These are phyloP conservation scores for Podochytrium sp. DNA, from an alignment of 192 early-diverging fungal genomes.

Conservation along the genomic window DNA sequence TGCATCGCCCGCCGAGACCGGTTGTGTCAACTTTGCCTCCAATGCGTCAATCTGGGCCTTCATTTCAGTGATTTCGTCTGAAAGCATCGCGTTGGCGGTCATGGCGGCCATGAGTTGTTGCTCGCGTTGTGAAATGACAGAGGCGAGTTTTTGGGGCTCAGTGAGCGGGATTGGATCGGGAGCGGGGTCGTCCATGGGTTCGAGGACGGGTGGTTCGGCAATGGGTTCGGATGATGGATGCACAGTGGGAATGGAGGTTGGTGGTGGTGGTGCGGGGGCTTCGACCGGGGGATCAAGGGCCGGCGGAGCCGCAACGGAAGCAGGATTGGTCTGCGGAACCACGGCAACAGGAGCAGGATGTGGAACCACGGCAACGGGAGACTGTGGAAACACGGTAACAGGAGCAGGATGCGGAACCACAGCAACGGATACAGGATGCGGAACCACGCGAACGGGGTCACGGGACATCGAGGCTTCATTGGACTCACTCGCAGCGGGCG, in stretches of 20 bases:
- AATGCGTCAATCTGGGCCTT: conserved; percentile 14
- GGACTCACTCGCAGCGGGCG: not conserved
- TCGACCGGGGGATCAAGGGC: not conserved
- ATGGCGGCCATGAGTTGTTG: conserved; percentile 44
- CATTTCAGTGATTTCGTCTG: conserved; percentile 22
- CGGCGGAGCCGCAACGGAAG: not conserved
- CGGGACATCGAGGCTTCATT: not conserved
- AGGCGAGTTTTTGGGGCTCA: not conserved
- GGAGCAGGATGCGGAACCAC: not conserved
- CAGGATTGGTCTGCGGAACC: not conserved
- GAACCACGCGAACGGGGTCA: not conserved
- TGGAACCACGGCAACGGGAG: not conserved
- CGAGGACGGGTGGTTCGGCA: not conserved
- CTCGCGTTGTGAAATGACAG: conserved; percentile 42
- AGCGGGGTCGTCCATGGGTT: not conserved
- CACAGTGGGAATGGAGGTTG: not conserved
- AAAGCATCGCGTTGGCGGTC: conserved; percentile 42
- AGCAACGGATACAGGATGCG: not conserved
- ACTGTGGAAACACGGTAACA: not conserved
- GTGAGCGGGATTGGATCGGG: not conserved
- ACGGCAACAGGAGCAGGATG: not conserved
- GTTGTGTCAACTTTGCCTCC: not conserved
- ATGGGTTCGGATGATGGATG: not conserved
- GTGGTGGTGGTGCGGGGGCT: not conserved
- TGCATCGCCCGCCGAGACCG: not conserved